These are phyloP conservation scores for Zymoseptoria brevis DNA, from an alignment of 2,329 filamentous ascomycete genomes.

Conservation along the genomic window DNA sequence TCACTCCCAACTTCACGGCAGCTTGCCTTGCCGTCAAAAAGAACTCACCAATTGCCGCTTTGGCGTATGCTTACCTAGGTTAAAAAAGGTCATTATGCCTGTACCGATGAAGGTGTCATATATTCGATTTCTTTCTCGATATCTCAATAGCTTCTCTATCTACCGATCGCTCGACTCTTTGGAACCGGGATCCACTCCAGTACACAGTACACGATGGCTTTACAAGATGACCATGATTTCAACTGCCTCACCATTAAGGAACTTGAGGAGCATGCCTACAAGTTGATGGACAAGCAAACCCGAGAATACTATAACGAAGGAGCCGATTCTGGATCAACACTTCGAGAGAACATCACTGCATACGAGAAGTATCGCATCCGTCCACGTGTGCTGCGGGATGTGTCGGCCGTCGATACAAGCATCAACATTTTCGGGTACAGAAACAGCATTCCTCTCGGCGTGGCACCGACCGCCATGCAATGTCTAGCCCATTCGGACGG, in stretches of 20 bases:
- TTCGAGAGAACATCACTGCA: slow-evolving; percentile 45
- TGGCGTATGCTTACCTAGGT: background rate
- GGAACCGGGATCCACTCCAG: background rate
- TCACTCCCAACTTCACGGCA: background rate
- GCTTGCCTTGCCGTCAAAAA: background rate
- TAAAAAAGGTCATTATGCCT: background rate
- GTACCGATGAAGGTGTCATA: background rate
- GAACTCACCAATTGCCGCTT: background rate
- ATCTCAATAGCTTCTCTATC: background rate
- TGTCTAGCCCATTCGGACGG: slow-evolving; percentile 46
- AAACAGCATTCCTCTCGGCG: slow-evolving; percentile 44
- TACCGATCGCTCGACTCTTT: background rate
- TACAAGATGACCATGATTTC: slow-evolving; percentile 26
- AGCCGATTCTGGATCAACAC: slow-evolving; percentile 30
- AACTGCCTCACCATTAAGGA: slow-evolving; percentile 38
- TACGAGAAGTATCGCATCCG: slow-evolving; percentile 41
- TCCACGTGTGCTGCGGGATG: slow-evolving; percentile 34
- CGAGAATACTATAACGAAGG: slow-evolving; percentile 35
- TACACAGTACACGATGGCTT: slow-evolving; percentile 3
- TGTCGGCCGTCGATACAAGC: slow-evolving; percentile 34
- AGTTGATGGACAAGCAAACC: slow-evolving; percentile 33
- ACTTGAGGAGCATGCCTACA: slow-evolving; percentile 32
- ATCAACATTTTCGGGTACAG: slow-evolving; percentile 40
- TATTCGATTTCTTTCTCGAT: background rate
- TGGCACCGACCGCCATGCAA: slow-evolving; percentile 49